Conservation (phyloP, 148 eudicot genomes). For the Tetragonia tetragonoides region DNA sequence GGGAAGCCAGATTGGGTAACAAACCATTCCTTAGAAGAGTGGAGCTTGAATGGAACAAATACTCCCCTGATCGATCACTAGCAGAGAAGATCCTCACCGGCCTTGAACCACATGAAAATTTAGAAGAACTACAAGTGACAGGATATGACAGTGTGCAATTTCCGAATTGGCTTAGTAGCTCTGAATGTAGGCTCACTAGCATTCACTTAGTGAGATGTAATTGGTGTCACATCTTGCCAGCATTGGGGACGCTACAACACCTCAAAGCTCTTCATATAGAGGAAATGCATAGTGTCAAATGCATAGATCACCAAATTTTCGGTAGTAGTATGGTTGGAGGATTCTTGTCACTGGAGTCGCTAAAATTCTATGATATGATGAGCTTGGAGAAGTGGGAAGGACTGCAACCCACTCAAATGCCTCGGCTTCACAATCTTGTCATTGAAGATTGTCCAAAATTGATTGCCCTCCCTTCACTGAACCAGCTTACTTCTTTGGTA, state of each 20-base stretch:
- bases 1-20: constrained; percentile 4
- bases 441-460: constrained; percentile 15
- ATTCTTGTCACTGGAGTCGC: constrained; percentile 12
- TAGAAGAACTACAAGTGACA: constrained; percentile 9
- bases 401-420: constrained; percentile 11
- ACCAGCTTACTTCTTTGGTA: background rate
- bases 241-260: constrained; percentile 9
- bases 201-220: constrained; percentile 16
- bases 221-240: background rate
- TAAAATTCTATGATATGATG: constrained; percentile 17
- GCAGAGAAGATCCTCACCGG: background rate
- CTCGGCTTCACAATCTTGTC: constrained; percentile 4
- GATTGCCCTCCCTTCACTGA: constrained; percentile 12
- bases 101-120: constrained; percentile 9
- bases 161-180: constrained; percentile 15
- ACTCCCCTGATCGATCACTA: background rate
- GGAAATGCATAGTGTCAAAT: constrained; percentile 13
- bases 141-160: background rate
- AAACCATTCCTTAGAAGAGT: constrained; percentile 14
- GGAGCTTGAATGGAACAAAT: constrained; percentile 17
- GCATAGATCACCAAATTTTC: background rate
- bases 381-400: constrained; percentile 7
- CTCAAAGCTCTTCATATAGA: constrained; percentile 18
- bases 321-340: background rate
- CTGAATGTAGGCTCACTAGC: background rate